Evolutionary conservation across 1,284 basidiomycete genomes (phyloP).

Genomic region (Phellinidium pouzarii): DNA sequence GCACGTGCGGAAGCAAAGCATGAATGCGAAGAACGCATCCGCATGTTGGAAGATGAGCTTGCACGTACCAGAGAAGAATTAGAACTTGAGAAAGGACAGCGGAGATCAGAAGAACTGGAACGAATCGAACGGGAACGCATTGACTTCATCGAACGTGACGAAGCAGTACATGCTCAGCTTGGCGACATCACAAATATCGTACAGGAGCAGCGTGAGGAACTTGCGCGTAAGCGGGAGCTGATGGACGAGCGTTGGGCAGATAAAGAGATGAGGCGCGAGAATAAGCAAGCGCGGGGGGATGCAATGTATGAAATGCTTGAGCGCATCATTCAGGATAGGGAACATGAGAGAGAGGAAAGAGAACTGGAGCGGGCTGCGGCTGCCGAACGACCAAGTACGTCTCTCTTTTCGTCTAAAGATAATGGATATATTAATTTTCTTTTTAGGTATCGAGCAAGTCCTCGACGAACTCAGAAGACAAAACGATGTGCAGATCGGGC

Average conservation of each 20-base stretch:
- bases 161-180: slow-evolving; percentile 51
- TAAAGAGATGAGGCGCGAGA: slow-evolving; percentile 45
- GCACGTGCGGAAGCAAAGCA: slow-evolving; percentile 39
- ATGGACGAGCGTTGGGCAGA: slow-evolving; percentile 53
- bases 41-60: slow-evolving; percentile 57
- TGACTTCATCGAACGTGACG: slow-evolving; percentile 52
- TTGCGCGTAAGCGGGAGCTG: slow-evolving; percentile 46
- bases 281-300: slow-evolving; percentile 46
- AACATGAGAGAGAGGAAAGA: slow-evolving; percentile 39
- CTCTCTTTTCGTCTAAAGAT: slow-evolving; percentile 1
- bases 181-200: slow-evolving; percentile 62
- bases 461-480: slow-evolving; percentile 46
- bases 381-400: slow-evolving; percentile 43
- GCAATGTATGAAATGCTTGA: slow-evolving; percentile 53
- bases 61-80: slow-evolving; percentile 46
- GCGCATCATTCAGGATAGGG: slow-evolving; percentile 47
- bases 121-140: slow-evolving; percentile 49
- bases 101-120: slow-evolving; percentile 52
- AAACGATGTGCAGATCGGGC: slow-evolving; percentile 31
- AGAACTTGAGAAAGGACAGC: slow-evolving; percentile 47
- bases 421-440: slow-evolving; percentile 3
- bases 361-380: slow-evolving; percentile 44
- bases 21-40: slow-evolving; percentile 48
- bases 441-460: slow-evolving; percentile 43
- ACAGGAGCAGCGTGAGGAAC: slow-evolving; percentile 52